These are phyloP conservation scores for Diplogelasinospora grovesii DNA, from an alignment of 495 filamentous ascomycete genomes.

Conservation along the genomic window DNA sequence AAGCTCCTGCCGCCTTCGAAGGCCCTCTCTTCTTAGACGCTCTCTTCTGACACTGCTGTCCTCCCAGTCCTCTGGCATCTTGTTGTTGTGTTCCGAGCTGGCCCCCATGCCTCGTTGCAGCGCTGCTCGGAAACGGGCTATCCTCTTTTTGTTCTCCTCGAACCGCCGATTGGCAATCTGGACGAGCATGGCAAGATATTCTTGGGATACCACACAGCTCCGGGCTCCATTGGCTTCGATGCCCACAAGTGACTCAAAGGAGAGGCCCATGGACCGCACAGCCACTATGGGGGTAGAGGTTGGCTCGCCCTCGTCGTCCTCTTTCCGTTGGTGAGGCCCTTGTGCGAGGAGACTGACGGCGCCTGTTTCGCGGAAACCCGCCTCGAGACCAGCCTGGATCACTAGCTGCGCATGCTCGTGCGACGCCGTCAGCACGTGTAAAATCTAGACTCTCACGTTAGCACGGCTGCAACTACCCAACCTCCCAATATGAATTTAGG, in stretches of 20 bases:
- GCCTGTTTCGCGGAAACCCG: conserved; percentile 90
- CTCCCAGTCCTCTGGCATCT: conserved; percentile 43
- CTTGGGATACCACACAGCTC: conserved; percentile 43
- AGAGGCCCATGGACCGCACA: conserved; percentile 70
- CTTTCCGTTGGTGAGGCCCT: background rate
- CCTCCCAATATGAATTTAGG: background rate
- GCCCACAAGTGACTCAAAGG: conserved; percentile 73
- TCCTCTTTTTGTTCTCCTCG: conserved; percentile 62
- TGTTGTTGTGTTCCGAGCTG: conserved; percentile 6
- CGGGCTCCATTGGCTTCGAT: conserved; percentile 33
- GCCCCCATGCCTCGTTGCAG: conserved; percentile 30
- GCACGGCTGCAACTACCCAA: background rate
- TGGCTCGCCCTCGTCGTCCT: conserved; percentile 19
- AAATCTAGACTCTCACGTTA: conserved; percentile 52
- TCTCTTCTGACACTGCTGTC: conserved; percentile 49
- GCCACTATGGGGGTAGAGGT: conserved; percentile 77
- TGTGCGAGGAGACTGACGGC: conserved; percentile 35
- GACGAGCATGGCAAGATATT: conserved; percentile 58
- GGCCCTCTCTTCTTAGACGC: conserved; percentile 57
- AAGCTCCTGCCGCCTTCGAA: conserved; percentile 40
- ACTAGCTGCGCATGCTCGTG: conserved; percentile 63
- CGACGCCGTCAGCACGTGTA: conserved; percentile 76
- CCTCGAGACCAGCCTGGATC: conserved; percentile 63
- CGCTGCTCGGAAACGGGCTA: conserved; percentile 49
- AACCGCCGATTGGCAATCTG: conserved; percentile 71